phyloP scores from a whole-genome alignment of 2,329 filamentous ascomycete species.

The Sarocladium strictum region DNA sequence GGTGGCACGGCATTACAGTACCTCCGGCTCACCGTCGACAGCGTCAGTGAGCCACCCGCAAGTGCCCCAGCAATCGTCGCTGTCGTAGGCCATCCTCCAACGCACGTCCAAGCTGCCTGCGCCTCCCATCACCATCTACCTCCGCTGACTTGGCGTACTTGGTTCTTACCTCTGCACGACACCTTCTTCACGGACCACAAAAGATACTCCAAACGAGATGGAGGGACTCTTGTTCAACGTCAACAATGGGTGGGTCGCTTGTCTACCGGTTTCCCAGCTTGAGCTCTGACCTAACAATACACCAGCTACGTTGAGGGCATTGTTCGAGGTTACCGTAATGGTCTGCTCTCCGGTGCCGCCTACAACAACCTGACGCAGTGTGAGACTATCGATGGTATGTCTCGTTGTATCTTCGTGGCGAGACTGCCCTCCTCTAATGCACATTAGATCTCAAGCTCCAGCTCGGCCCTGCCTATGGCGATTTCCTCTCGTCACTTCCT shows the following conservation, averaged over 20 bases:
- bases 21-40: conserved; percentile 5
- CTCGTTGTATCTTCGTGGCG: not conserved
- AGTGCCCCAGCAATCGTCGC: not conserved
- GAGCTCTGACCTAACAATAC: conserved; percentile 20
- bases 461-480: conserved; percentile 92
- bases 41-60: not conserved
- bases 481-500: conserved; percentile 88
- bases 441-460: conserved; percentile 88
- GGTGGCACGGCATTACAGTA: conserved; percentile 9
- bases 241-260: conserved; percentile 68
- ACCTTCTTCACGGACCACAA: too few species aligned
- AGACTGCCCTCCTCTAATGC: not conserved
- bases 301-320: conserved; percentile 92
- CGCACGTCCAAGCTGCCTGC: conserved; percentile 8
- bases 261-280: not conserved
- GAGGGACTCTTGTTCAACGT: conserved; percentile 94
- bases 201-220: conserved; percentile 46
- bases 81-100: conserved; percentile 5
- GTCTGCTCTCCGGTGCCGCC: conserved; percentile 80
- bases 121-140: conserved; percentile 10
- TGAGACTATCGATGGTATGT: conserved; percentile 88
- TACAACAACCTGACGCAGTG: conserved; percentile 97
- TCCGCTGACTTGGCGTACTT: conserved; percentile 8
- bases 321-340: conserved; percentile 93
- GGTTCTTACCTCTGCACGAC: too few species aligned